Percentiles rank a stretch among this genome's conserved stretches.
phyloP scores from a whole-genome alignment of 768 basidiomycete species.

The Kwoniella botswanensis region DNA sequence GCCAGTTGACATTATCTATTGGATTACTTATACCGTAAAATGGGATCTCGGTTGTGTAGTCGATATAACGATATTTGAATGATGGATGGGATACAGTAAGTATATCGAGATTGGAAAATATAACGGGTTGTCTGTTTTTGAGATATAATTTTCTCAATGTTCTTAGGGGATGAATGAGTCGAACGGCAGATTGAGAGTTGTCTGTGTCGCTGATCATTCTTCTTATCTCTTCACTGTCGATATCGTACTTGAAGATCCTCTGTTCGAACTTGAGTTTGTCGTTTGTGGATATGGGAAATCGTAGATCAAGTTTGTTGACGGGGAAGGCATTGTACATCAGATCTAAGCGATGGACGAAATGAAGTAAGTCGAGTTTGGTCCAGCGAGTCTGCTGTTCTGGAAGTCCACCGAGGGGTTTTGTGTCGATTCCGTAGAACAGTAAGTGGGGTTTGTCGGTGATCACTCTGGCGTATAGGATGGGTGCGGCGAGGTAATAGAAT shows the following conservation, averaged over 20 bases:
- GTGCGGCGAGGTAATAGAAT: constrained; percentile 2
- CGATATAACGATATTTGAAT: not conserved
- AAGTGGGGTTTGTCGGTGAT: not conserved
- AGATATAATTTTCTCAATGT: not conserved
- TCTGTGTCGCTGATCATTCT: not conserved
- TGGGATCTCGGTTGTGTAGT: not conserved
- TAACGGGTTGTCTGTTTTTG: not conserved
- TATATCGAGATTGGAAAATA: not conserved
- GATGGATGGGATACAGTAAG: not conserved
- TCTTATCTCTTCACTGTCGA: not conserved
- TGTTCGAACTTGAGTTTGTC: constrained; percentile 1
- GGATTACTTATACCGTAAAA: not conserved
- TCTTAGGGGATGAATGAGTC: not conserved
- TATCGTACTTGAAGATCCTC: not conserved
- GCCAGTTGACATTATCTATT: not conserved
- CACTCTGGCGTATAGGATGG: constrained; percentile 13
- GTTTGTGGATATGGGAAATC: not conserved
- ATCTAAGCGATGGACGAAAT: constrained; percentile 3
- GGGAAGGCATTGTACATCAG: not conserved
- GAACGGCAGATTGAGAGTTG: not conserved
- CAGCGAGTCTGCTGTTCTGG: not conserved
- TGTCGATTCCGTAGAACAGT: not conserved
- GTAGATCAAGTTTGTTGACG: not conserved
- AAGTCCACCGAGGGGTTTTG: not conserved
- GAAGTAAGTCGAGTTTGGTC: constrained; percentile 10